phyloP scores from a whole-genome alignment of 106 monocot genomes.

The Chionographis japonica region DNA sequence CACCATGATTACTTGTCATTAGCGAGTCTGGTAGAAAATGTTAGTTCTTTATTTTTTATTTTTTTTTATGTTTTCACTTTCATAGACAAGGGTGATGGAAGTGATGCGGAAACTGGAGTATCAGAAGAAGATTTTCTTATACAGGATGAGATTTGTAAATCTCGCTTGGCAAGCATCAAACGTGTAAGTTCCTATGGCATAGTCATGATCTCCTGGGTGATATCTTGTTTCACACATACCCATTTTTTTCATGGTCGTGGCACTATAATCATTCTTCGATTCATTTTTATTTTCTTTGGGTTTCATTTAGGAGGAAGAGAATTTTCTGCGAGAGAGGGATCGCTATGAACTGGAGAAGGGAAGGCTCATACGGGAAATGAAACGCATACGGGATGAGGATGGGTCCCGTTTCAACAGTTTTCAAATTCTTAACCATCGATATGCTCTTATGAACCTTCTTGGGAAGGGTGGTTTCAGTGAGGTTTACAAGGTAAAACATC shows the following conservation, averaged over 20 bases:
- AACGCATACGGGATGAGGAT: constrained; percentile 98
- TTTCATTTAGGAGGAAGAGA: constrained; percentile 83
- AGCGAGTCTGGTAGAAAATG: no score
- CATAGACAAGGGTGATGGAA: constrained; percentile 74
- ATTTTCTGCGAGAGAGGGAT: constrained; percentile 65
- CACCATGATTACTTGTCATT: no score
- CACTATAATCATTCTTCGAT: background rate
- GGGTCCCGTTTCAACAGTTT: constrained; percentile 98
- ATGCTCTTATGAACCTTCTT: constrained; percentile 95
- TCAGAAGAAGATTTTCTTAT: constrained; percentile 78
- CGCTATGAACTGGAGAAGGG: constrained; percentile 94
- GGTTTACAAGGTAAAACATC: constrained; percentile 77
- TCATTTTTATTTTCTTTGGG: background rate
- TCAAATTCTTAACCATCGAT: constrained; percentile 88
- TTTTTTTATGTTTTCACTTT: constrained; percentile 9
- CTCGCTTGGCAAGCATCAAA: constrained; percentile 75
- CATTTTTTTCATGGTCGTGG: background rate
- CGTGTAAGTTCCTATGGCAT: constrained; percentile 33
- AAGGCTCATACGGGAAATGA: constrained; percentile 98
- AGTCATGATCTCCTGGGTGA: background rate
- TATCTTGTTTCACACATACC: no score
- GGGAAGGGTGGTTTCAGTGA: constrained; percentile 99
- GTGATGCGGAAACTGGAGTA: constrained; percentile 56
- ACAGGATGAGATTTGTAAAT: constrained; percentile 90
- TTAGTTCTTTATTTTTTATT: background rate